These are phyloP conservation scores for Fusarium begoniae DNA, from an alignment of 2,329 filamentous ascomycete species.

Conservation along the genomic window DNA sequence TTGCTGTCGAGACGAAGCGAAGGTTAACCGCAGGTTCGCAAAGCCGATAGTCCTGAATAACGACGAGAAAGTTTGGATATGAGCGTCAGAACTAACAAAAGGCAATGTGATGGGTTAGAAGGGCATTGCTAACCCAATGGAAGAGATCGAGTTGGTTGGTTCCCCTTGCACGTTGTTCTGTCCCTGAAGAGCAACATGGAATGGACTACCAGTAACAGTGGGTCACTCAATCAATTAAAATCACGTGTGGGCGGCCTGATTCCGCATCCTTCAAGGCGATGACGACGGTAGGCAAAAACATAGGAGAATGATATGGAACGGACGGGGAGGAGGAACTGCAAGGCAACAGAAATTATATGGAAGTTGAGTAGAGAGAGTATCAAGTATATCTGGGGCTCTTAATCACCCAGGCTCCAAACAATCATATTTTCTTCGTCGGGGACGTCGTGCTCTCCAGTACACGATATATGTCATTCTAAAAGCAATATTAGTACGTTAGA, in stretches of 20 bases:
- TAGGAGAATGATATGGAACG: background rate
- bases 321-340: background rate
- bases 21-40: constrained; percentile 4
- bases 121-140: constrained; percentile 30
- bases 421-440: background rate
- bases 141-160: constrained; percentile 31
- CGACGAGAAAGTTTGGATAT: background rate
- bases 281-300: constrained; percentile 1
- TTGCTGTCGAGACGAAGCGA: constrained; percentile 28
- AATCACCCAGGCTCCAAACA: background rate
- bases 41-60: background rate
- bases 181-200: constrained; percentile 24
- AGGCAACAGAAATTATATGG: background rate
- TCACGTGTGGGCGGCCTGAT: constrained; percentile 31
- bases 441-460: constrained; percentile 13
- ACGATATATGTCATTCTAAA: constrained; percentile 13
- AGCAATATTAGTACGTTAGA: background rate
- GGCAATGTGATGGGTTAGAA: background rate
- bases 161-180: constrained; percentile 29
- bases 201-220: constrained; percentile 37
- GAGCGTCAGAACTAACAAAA: background rate
- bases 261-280: constrained; percentile 15
- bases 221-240: constrained; percentile 7
- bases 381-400: background rate
- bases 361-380: background rate